Conservation (phyloP, 495 filamentous ascomycete species). For the Hypomontagnella monticulosa region DNA sequence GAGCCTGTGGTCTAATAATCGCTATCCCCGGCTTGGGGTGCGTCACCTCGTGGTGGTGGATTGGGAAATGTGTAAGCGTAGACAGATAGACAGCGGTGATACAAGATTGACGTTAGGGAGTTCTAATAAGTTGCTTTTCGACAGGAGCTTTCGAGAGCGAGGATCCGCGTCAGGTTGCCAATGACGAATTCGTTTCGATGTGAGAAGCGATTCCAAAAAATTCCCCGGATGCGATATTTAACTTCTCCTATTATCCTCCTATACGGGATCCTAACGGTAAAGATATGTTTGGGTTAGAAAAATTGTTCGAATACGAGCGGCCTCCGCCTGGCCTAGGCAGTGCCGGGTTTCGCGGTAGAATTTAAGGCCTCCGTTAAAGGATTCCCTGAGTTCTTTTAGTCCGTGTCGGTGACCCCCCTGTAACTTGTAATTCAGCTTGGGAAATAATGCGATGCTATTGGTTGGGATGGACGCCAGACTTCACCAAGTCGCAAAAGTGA, state of each 20-base stretch:
- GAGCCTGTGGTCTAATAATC: slow-evolving; percentile 13
- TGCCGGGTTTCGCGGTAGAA: slow-evolving; percentile 41
- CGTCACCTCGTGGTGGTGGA: slow-evolving; percentile 29
- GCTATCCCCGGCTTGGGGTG: slow-evolving; percentile 21
- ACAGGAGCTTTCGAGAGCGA: slow-evolving; percentile 17
- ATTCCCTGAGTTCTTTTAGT: slow-evolving; percentile 34
- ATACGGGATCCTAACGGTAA: neutral
- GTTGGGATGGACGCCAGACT: slow-evolving; percentile 19
- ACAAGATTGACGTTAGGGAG: slow-evolving; percentile 31
- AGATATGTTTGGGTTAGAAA: slow-evolving; percentile 34
- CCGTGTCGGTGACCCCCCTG: slow-evolving; percentile 33
- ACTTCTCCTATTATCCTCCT: slow-evolving; percentile 2
- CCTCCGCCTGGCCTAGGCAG: slow-evolving; percentile 25
- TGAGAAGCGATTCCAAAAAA: slow-evolving; percentile 6
- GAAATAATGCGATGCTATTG: slow-evolving; percentile 26
- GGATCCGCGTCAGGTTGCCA: slow-evolving; percentile 7
- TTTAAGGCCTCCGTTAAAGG: slow-evolving; percentile 44
- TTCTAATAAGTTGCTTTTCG: slow-evolving; percentile 11
- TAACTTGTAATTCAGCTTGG: slow-evolving; percentile 36
- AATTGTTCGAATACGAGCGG: slow-evolving; percentile 39
- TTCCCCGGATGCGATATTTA: neutral
- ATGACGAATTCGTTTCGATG: slow-evolving; percentile 12
- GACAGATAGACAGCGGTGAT: slow-evolving; percentile 22
- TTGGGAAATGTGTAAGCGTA: slow-evolving; percentile 25
- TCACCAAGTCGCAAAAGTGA: slow-evolving; percentile 19